Conservation (phyloP, 192 early-diverging fungal genomes). For the Funneliformis mosseae region DNA sequence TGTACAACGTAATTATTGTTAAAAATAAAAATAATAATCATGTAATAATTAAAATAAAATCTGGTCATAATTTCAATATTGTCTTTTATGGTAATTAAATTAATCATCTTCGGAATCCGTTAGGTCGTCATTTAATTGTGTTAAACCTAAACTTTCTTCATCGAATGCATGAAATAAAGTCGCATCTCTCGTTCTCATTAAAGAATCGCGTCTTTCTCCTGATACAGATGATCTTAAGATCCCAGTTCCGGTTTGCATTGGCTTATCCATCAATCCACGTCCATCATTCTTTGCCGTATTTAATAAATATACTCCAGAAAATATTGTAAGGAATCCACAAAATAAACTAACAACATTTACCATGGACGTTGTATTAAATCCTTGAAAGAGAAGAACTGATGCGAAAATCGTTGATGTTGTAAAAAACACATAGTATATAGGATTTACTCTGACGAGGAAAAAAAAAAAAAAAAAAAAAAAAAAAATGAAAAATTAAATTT, state of each 20-base stretch:
- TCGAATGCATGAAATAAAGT: slow-evolving; percentile 48
- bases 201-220: slow-evolving; percentile 42
- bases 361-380: slow-evolving; percentile 71
- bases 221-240: slow-evolving; percentile 31
- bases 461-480: slow-evolving; percentile 29
- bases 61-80: not conserved
- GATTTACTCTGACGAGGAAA: slow-evolving; percentile 60
- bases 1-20: not conserved
- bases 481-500: not conserved
- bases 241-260: slow-evolving; percentile 37
- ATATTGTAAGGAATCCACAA: slow-evolving; percentile 90
- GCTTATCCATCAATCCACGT: not conserved
- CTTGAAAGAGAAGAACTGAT: slow-evolving; percentile 87
- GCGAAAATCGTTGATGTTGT: slow-evolving; percentile 92
- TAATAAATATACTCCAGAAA: slow-evolving; percentile 88
- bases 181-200: slow-evolving; percentile 50
- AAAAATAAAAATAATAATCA: not conserved
- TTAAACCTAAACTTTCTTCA: slow-evolving; percentile 51
- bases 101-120: slow-evolving; percentile 36
- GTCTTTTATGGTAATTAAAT: not conserved
- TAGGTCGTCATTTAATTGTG: slow-evolving; percentile 43
- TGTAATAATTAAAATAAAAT: not conserved
- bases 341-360: slow-evolving; percentile 83
- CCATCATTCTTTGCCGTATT: slow-evolving; percentile 52
- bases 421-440: slow-evolving; percentile 96